These are phyloP conservation scores for Penicillium freii DNA, from an alignment of 2,329 filamentous ascomycete genomes.

Conservation along the genomic window DNA sequence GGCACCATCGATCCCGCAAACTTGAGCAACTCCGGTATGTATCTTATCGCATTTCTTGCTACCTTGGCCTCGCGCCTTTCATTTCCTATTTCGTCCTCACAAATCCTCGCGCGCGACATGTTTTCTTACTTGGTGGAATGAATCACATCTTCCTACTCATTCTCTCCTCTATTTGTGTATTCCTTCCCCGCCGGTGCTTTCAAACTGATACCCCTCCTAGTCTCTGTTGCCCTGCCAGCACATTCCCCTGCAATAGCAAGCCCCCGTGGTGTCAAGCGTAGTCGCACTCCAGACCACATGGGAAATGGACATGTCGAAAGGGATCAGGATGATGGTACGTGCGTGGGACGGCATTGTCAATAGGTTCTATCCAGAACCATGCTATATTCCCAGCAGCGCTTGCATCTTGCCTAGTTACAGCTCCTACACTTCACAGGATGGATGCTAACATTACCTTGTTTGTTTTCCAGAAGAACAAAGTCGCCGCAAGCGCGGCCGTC, in stretches of 20 bases:
- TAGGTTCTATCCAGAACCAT: background rate
- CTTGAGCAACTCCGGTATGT: constrained; percentile 73
- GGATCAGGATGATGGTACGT: constrained; percentile 74
- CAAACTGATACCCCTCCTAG: constrained; percentile 38
- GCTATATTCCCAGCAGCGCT: background rate
- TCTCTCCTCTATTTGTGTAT: constrained; percentile 14
- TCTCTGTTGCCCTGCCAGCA: constrained; percentile 35
- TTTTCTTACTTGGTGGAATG: background rate
- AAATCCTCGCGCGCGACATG: constrained; percentile 9
- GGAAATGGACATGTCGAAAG: constrained; percentile 56
- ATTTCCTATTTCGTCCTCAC: constrained; percentile 3
- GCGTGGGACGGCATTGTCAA: constrained; percentile 18
- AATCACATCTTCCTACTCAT: constrained; percentile 7
- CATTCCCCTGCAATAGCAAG: constrained; percentile 50
- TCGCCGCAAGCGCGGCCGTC: constrained; percentile 51
- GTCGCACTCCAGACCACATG: constrained; percentile 70
- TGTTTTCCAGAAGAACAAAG: constrained; percentile 38
- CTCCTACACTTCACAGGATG: constrained; percentile 17
- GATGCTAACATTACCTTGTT: constrained; percentile 21
- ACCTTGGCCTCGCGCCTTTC: background rate
- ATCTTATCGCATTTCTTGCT: constrained; percentile 31
- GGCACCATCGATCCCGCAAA: constrained; percentile 89
- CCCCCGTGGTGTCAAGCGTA: constrained; percentile 73
- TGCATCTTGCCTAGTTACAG: background rate
- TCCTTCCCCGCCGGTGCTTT: constrained; percentile 25